Percentiles rank a stretch among this genome's conserved stretches.
phyloP scores from a whole-genome alignment of 2,329 filamentous ascomycete genomes.

The Colletotrichum cereale region DNA sequence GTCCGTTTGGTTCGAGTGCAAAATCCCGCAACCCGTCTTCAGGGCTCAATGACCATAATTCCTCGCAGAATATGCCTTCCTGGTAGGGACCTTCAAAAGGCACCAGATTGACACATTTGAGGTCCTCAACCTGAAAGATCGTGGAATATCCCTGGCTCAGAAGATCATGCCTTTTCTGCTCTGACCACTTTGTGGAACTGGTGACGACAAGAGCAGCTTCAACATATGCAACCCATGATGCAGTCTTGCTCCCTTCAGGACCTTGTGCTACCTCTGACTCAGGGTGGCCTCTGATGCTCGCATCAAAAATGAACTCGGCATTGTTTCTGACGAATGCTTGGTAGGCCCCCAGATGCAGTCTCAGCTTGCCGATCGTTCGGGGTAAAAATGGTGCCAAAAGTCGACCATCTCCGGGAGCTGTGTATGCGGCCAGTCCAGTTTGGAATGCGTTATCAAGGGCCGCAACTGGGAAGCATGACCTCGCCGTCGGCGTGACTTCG shows the following conservation, averaged over 20 bases:
- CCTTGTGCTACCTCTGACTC: background rate
- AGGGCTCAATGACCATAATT: slow-evolving; percentile 4
- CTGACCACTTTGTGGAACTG: background rate
- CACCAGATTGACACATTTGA: slow-evolving; percentile 7
- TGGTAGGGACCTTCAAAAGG: slow-evolving; percentile 2
- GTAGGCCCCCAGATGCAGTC: background rate
- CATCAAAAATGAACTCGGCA: background rate
- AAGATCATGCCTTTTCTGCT: too few species aligned
- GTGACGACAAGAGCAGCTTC: slow-evolving; percentile 1
- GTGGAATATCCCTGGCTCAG: background rate
- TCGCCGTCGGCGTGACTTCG: background rate
- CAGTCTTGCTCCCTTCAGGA: background rate
- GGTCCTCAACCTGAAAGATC: slow-evolving; percentile 13
- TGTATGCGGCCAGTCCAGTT: slow-evolving; percentile 47
- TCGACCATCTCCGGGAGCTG: slow-evolving; percentile 48
- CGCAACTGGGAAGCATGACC: slow-evolving; percentile 22
- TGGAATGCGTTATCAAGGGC: slow-evolving; percentile 52
- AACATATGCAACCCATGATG: background rate
- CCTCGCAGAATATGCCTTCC: slow-evolving; percentile 16
- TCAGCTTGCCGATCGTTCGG: background rate
- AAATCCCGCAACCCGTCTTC: slow-evolving; percentile 1
- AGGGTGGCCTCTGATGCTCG: background rate
- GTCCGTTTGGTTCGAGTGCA: background rate
- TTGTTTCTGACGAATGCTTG: background rate
- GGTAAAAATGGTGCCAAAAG: slow-evolving; percentile 44